phyloP scores from a whole-genome alignment of 2,329 filamentous ascomycete species.

The Ophiostoma sp. region DNA sequence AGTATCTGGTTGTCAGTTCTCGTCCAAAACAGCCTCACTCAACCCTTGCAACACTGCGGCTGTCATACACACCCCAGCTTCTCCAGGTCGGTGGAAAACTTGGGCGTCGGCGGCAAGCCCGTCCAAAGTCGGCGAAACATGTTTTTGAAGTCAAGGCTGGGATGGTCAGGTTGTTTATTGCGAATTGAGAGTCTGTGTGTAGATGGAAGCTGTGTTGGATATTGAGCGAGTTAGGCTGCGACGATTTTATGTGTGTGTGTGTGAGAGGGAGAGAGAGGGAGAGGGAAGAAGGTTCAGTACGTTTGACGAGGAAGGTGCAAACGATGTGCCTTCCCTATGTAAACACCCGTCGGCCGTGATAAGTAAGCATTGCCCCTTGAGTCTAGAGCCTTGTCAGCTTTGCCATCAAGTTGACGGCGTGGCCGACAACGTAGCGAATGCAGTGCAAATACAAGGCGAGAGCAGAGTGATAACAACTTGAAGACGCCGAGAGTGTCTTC shows the following conservation, averaged over 20 bases:
- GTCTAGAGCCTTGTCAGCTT: not conserved
- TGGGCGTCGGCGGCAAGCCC: conserved; percentile 62
- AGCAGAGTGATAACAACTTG: not conserved
- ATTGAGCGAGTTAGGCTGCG: not conserved
- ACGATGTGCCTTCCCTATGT: conserved; percentile 9
- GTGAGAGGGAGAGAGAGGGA: not conserved
- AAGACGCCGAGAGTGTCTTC: not conserved
- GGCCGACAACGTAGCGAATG: not conserved
- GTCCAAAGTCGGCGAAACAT: conserved; percentile 74
- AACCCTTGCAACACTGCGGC: no score
- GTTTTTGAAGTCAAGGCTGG: not conserved
- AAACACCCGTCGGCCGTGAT: not conserved
- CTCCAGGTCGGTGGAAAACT: conserved; percentile 59
- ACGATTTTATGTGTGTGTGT: not conserved
- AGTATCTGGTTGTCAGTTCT: conserved; percentile 54
- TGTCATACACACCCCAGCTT: conserved; percentile 62
- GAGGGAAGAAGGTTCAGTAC: not conserved
- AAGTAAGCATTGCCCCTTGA: not conserved
- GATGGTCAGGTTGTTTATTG: not conserved
- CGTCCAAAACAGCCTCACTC: not conserved
- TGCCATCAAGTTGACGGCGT: not conserved
- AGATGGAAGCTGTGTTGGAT: not conserved
- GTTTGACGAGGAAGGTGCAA: conserved; percentile 5
- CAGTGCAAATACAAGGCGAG: not conserved
- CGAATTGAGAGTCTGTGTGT: not conserved